Evolutionary conservation across 2,329 filamentous ascomycete species (phyloP).

Genomic region (Capronia coronata): DNA sequence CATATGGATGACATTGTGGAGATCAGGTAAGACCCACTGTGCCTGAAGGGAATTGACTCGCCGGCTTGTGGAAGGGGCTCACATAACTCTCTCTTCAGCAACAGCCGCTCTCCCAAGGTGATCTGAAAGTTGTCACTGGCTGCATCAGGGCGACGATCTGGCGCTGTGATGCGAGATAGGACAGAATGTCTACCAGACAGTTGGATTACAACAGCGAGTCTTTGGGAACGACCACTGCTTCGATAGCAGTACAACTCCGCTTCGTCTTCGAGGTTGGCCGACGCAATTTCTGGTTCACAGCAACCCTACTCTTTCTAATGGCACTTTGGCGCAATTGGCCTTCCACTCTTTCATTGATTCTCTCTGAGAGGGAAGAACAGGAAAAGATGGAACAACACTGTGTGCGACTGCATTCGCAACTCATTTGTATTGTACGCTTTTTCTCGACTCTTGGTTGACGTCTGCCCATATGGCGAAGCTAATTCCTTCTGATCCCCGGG

Average conservation of each 20-base stretch:
- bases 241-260: constrained; percentile 32
- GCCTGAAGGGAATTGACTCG: constrained; percentile 15
- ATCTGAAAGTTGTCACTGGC: constrained; percentile 40
- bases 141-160: constrained; percentile 33
- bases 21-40: constrained; percentile 57
- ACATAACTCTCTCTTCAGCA: constrained; percentile 34
- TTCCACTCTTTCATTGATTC: constrained; percentile 28
- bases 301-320: constrained; percentile 38
- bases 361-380: constrained; percentile 22
- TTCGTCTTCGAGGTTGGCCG: constrained; percentile 43
- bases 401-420: constrained; percentile 32
- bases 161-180: constrained; percentile 30
- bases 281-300: constrained; percentile 38
- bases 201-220: constrained; percentile 31
- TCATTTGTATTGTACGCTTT: constrained; percentile 29
- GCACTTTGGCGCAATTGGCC: constrained; percentile 32
- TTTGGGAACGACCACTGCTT: constrained; percentile 24
- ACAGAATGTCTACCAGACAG: constrained; percentile 34
- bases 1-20: constrained; percentile 95
- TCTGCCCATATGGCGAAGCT: constrained; percentile 25
- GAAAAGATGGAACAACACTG: constrained; percentile 24
- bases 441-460: constrained; percentile 24
- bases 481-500: constrained; percentile 19
- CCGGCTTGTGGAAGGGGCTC: constrained; percentile 23
- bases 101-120: constrained; percentile 48